These are phyloP conservation scores for Nematocida sp. DNA, from an alignment of 371 early-diverging fungal genomes.

Conservation along the genomic window DNA sequence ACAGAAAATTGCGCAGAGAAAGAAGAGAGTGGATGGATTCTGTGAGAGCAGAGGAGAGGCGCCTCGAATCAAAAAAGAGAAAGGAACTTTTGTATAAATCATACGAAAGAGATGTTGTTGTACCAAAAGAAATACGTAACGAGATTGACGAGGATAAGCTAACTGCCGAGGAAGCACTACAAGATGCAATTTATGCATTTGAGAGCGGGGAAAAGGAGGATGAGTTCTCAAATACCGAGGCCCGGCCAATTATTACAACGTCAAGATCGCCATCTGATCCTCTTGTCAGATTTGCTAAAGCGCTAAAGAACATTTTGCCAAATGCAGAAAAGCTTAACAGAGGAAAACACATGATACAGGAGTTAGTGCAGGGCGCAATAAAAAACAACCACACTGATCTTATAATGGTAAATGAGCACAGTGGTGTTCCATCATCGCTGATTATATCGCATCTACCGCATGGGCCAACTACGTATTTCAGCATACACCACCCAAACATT, in stretches of 20 bases:
- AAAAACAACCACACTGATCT: constrained; percentile 87
- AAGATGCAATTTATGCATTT: constrained; percentile 50
- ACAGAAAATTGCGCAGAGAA: constrained; percentile 52
- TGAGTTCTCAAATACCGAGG: constrained; percentile 65
- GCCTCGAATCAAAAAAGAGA: constrained; percentile 44
- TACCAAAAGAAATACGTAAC: constrained; percentile 58
- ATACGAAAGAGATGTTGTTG: constrained; percentile 53
- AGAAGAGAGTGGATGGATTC: constrained; percentile 55
- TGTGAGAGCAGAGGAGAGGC: constrained; percentile 43
- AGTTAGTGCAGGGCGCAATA: constrained; percentile 71
- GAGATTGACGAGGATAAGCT: constrained; percentile 55
- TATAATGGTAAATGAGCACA: constrained; percentile 87
- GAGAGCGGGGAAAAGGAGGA: constrained; percentile 49
- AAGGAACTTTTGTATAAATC: constrained; percentile 33
- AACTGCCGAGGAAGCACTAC: constrained; percentile 49
- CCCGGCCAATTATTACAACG: constrained; percentile 91
- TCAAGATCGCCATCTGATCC: constrained; percentile 88
- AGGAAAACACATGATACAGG: constrained; percentile 87
- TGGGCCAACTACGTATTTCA: constrained; percentile 93
- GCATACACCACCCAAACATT: constrained; percentile 73
- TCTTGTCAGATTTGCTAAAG: constrained; percentile 90
- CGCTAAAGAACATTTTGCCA: constrained; percentile 88
- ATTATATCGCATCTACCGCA: constrained; percentile 90
- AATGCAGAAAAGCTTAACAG: constrained; percentile 93
- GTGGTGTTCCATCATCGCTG: constrained; percentile 93